Conservation (phyloP, 2,329 filamentous ascomycete species). For the Diaporthe aspalathi region DNA sequence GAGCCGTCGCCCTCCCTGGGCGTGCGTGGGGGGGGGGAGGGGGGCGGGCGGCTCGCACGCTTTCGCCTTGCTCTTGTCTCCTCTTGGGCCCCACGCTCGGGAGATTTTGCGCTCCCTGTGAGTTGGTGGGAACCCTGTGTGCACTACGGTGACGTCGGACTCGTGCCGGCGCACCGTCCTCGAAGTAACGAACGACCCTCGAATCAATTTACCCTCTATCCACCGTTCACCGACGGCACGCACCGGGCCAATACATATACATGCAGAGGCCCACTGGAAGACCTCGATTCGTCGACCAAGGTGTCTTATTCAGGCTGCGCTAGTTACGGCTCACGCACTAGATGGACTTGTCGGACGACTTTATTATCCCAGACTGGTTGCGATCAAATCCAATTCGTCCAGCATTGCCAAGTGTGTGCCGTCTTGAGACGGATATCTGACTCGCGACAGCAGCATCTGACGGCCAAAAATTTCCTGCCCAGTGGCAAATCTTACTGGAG, state of each 20-base stretch:
- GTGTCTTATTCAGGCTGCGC: neutral
- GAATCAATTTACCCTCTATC: neutral
- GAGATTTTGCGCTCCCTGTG: neutral
- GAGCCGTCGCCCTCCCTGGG: conserved; percentile 12
- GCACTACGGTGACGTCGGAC: conserved; percentile 4
- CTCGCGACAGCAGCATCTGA: conserved; percentile 11
- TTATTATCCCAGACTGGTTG: neutral
- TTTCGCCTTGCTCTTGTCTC: no score
- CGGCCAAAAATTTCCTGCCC: neutral
- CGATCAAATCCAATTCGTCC: neutral
- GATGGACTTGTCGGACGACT: neutral
- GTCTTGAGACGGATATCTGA: conserved; percentile 5
- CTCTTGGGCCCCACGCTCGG: conserved; percentile 25
- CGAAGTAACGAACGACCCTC: neutral
- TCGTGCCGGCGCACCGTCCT: conserved; percentile 6
- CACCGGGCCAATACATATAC: no score
- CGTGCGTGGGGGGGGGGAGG: neutral
- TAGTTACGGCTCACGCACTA: neutral
- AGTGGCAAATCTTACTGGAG: neutral
- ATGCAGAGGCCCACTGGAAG: no score
- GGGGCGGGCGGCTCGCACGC: neutral
- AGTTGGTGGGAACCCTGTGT: neutral
- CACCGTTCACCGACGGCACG: neutral
- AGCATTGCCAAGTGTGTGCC: neutral
- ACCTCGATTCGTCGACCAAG: neutral